Evolutionary conservation across 2,329 filamentous ascomycete genomes (phyloP), one percentile per base, ranked within the genome.

Genomic region (Didymella glomerata): DNA sequence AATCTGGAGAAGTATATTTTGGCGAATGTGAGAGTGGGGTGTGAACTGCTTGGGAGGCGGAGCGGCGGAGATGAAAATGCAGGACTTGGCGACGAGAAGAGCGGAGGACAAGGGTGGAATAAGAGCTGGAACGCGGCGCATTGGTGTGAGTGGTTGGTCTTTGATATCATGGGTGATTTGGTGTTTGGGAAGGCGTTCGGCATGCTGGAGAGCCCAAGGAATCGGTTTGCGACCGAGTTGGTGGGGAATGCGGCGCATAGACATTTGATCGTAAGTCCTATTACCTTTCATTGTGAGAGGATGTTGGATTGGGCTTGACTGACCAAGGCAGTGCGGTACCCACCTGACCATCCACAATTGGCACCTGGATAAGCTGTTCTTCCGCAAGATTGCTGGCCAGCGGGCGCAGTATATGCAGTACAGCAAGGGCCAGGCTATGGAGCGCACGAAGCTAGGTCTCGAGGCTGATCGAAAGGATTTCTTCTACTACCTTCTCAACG

Each of bases 111-210:
- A 22, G 76, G 70, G n/a, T 84, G 81, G 80, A 76, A 74, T 30
- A 51, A 67, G 24, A 66, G 75, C 16, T 75, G 78, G 66, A 80
- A 84, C 54, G 79, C 83, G 62, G 77, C 78, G 9, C 69, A 78
- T 51, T 80, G 78, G 74, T 73, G 75, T 69, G 71, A 79, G 57
- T 82, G 77, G 72, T 67, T 84, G 36, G 77, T 80, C 11, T 81
- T 84, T 60, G 83, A 85, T 57, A 79, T 84, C 55, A 84, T 85
- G 78, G 81, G 80, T 13, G 81, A 83, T 59, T 64, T 82, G 20
- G 77, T 77, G 25, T 80, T 82, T 63, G 79, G 79, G 2, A 79
- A 81, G 63, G 69, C 78, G 41, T 80, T 82, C 62, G 73, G 74
- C 30, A 79, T 80, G 78, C 62, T 82, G 52, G 74, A 78, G 60